These are phyloP conservation scores for Dujonia santamariae DNA, from an alignment of 1,139 yeast genomes.

Conservation along the genomic window DNA sequence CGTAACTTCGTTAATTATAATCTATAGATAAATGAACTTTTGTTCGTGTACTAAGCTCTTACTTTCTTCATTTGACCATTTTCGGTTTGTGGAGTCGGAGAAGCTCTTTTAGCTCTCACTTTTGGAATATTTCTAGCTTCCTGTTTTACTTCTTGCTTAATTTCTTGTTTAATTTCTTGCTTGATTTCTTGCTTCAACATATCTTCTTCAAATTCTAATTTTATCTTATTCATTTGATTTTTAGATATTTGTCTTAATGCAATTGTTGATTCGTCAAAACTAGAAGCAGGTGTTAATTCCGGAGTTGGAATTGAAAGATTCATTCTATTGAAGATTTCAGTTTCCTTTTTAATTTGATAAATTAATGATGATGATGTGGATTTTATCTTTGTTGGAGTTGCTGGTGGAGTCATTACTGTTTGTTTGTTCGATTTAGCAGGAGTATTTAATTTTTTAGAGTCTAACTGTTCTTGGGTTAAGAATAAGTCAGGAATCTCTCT, in stretches of 20 bases:
- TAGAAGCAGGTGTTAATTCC: conserved; percentile 8
- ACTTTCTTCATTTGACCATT: not conserved
- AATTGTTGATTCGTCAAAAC: conserved; percentile 5
- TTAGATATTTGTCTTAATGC: conserved; percentile 2
- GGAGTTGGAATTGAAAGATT: conserved; percentile 7
- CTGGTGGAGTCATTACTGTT: conserved; percentile 12
- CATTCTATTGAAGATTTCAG: conserved; percentile 2
- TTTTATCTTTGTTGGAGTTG: conserved; percentile 13
- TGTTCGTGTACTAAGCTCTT: not conserved
- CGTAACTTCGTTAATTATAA: too few species aligned
- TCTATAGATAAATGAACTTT: too few species aligned
- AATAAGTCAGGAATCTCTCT: conserved; percentile 56
- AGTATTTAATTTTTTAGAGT: conserved; percentile 36
- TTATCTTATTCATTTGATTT: conserved; percentile 7
- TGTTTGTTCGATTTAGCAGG: conserved; percentile 7
- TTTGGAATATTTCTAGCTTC: not conserved
- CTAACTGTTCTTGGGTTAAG: conserved; percentile 51
- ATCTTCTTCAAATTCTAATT: too few species aligned
- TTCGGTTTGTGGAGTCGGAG: not conserved
- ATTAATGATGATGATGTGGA: not conserved
- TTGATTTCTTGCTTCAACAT: too few species aligned
- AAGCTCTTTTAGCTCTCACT: not conserved
- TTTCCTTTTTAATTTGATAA: conserved; percentile 5
- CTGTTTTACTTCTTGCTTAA: not conserved
- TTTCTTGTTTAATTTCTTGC: not conserved